phyloP scores from a whole-genome alignment of 1,284 basidiomycete species.

The Ceraceosorus bombacis region DNA sequence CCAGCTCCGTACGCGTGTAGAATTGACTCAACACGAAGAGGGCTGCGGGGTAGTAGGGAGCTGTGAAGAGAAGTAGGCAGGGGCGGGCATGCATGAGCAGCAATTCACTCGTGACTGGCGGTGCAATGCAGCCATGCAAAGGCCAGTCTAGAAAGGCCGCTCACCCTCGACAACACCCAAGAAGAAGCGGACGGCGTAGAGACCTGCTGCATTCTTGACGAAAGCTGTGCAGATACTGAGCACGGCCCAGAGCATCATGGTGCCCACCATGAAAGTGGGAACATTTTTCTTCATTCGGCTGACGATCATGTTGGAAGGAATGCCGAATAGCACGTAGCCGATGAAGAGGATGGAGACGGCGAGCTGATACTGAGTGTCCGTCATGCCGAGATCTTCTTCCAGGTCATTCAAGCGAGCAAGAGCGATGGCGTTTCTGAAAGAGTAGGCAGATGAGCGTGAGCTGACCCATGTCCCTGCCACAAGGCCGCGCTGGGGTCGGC shows the following conservation, averaged over 20 bases:
- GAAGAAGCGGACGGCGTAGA: constrained; percentile 11
- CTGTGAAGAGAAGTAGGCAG: neutral
- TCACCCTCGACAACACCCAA: constrained; percentile 14
- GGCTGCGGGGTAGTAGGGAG: neutral
- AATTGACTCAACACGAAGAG: constrained; percentile 14
- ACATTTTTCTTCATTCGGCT: neutral
- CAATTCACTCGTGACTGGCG: neutral
- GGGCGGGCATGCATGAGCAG: neutral
- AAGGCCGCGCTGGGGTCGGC: too few species aligned
- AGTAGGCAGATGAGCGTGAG: too few species aligned
- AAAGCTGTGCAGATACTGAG: constrained; percentile 6
- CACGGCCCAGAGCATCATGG: constrained; percentile 4
- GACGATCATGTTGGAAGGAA: constrained; percentile 6
- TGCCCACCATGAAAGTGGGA: constrained; percentile 1
- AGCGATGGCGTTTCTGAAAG: neutral
- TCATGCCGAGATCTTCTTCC: constrained; percentile 3
- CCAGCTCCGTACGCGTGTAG: constrained; percentile 12
- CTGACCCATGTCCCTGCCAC: too few species aligned
- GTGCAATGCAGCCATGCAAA: too few species aligned
- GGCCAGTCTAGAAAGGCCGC: too few species aligned
- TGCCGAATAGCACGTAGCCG: constrained; percentile 5
- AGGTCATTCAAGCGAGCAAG: neutral
- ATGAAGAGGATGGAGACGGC: constrained; percentile 11
- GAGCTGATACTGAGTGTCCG: constrained; percentile 8
- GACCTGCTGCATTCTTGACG: neutral